Evolutionary conservation across 2,329 filamentous ascomycete genomes (phyloP), one percentile per base, ranked within the genome.

Genomic region (Orbilia brochopaga): DNA sequence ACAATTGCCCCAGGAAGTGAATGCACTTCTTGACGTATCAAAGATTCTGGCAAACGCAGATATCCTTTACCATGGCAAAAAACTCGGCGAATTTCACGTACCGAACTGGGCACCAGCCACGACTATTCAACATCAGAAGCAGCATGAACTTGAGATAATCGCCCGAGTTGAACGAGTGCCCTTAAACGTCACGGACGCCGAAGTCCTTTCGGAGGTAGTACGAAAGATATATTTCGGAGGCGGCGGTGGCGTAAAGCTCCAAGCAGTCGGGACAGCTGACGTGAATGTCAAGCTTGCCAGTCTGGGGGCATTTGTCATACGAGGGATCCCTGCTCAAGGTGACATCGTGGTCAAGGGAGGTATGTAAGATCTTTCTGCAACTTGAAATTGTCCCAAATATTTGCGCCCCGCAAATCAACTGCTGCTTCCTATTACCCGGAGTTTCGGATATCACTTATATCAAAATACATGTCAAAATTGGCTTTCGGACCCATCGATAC

Each of bases 31-130:
- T 57, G 87, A 90, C 73, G 90, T 97, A 46, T 87, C 87, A 40
- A 85, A 84, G 66, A 86, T 99, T 53, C 86, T 87, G 59, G 91
- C 93, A 1, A 85, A 85, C 60, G 89, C 92, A 2, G 87, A 96
- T 78, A 88, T 97, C 1, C 90, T 86, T 75, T 97, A 96, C 80
- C 83, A 90, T 74, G 84, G 84, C 24, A 83, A 87, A 59, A 90
- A 93, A 78, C 86, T 99, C 69, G 94, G 94, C 40, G 85, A 89
- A 61, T 84, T 99, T 24, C 86, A 94, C 77, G 78, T 99, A 57
- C 81, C 84, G 40, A 83, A 92, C 76, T 97, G 93, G 93, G 91
- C 96, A 78, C 80, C 85, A 27, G 90, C 93, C 48, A 91, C 90
- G 77, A 96, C 92, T 8, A 80, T 90, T 2, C 82, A 86, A 37